These are phyloP conservation scores for Glycine tomentella DNA, from an alignment of 306 rosid species.

Conservation along the genomic window DNA sequence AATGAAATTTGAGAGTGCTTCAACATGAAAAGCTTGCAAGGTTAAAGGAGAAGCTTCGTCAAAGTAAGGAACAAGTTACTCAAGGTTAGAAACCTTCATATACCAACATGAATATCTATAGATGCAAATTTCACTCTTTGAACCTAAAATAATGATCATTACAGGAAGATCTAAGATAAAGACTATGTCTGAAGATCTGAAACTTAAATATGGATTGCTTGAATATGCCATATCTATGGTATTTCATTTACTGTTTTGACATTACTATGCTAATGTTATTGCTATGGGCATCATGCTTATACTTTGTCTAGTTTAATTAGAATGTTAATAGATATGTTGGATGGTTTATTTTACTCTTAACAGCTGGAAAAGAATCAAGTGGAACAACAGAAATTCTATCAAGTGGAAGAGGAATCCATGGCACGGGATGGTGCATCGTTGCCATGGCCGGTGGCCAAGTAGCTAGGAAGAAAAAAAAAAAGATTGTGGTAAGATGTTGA, in stretches of 20 bases:
- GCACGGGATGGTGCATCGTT: no score
- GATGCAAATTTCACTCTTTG: constrained; percentile 32
- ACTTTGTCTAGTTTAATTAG: no score
- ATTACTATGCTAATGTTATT: constrained; percentile 5
- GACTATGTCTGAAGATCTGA: constrained; percentile 64
- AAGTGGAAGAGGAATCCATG: no score
- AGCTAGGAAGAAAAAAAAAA: no score
- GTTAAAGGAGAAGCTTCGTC: constrained; percentile 77
- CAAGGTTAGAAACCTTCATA: constrained; percentile 63
- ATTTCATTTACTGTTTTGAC: constrained; percentile 37
- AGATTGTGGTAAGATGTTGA: no score
- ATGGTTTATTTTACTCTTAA: constrained; percentile 49
- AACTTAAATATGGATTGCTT: constrained; percentile 72
- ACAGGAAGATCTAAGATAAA: constrained; percentile 80
- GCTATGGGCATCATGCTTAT: background rate
- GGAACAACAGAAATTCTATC: constrained; percentile 87
- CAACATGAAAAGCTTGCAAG: constrained; percentile 80
- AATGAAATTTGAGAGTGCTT: constrained; percentile 74
- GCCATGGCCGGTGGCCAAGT: no score
- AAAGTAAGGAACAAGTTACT: constrained; percentile 62
- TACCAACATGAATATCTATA: constrained; percentile 21
- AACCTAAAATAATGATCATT: constrained; percentile 46
- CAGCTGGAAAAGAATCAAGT: constrained; percentile 84
- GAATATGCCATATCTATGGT: constrained; percentile 83
- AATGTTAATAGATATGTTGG: constrained; percentile 5